Base-by-base conservation (phyloP, 352 stramenopile genomes). In the Phytophthora syringae region DNA sequence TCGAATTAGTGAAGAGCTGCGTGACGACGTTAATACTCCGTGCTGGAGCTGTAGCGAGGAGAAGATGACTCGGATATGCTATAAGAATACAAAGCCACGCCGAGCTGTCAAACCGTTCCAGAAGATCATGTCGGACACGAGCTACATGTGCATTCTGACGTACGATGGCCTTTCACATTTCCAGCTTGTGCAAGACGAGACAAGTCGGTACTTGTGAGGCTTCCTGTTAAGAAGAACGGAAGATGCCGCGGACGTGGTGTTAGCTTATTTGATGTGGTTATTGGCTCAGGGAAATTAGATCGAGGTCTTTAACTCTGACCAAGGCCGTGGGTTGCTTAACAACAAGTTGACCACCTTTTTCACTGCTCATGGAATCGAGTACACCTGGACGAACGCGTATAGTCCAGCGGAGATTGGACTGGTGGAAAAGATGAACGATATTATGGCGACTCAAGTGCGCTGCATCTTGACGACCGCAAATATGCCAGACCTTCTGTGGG, bases 61-160 rank as follows among this genome's bases (percentile, higher is more conserved):
- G 10, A 56, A 56, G 34, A 45, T 45, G 49, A 56, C 49, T 22
- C n/a, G 60, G 9, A 68, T 68, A 51, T 67, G 30, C 7, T 67
- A 57, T 30, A 61, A 67, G 20, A 61, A 32, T 3, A 16, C 34
- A 5, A 24, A 30, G 7, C 52, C 51, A 34, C 27, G 20, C 7
- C 43, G 60, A 30, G 24, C 51, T 22, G 32, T 7, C 3, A 28
- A n/a, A 18, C 60, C 51, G 22, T 61, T 50, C 12, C 60, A 61
- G 11, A 61, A 61, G 20, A 18, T 62, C 13, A 62, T 67, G 60
- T 62, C 60, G 3, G 51, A 69, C 13, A 53, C 49, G 52, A 53
- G 52, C 3, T 62, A 58, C 12, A 16, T 68, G 9, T 34, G 30
- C 5, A 34, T 52, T 39, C 16, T 18, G 28, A 56, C 47, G 20